Percentiles rank a stretch among this genome's conserved stretches.
These are phyloP conservation scores for Hemileccinum rubropunctum DNA, from an alignment of 768 basidiomycete genomes.

Conservation along the genomic window DNA sequence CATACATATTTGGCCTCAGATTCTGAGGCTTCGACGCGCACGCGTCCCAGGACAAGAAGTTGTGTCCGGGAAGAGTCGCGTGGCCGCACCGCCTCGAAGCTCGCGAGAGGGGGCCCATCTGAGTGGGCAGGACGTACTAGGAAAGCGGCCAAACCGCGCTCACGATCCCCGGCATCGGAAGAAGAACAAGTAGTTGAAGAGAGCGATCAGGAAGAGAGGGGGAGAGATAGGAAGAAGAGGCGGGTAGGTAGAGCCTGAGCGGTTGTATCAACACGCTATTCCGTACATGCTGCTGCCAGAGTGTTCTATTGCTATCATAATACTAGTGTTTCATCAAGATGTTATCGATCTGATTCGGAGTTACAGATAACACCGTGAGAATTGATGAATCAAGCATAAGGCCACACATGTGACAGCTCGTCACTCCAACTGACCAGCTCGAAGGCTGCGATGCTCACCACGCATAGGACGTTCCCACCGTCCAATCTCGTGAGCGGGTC, in stretches of 20 bases:
- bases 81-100: constrained; percentile 8
- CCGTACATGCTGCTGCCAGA: too few relatives aligned
- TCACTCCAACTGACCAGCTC: constrained; percentile 32
- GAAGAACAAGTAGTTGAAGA: constrained; percentile 9
- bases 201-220: constrained; percentile 15
- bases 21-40: constrained; percentile 21
- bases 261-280: background rate
- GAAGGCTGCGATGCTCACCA: constrained; percentile 71
- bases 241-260: constrained; percentile 16
- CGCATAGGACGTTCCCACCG: constrained; percentile 40
- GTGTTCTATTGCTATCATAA: too few relatives aligned
- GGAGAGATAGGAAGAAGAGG: constrained; percentile 30
- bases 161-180: constrained; percentile 8
- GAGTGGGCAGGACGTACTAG: constrained; percentile 3
- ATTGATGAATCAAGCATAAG: background rate
- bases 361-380: background rate
- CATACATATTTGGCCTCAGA: constrained; percentile 15
- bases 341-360: background rate
- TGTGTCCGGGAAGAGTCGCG: constrained; percentile 23
- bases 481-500: constrained; percentile 64
- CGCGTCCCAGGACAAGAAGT: constrained; percentile 24
- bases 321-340: too few relatives aligned
- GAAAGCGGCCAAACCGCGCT: background rate
- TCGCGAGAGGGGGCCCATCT: background rate
- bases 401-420: too few relatives aligned